Evolutionary conservation across 2,329 filamentous ascomycete species (phyloP).

Genomic region (Colletotrichum spaethianum): DNA sequence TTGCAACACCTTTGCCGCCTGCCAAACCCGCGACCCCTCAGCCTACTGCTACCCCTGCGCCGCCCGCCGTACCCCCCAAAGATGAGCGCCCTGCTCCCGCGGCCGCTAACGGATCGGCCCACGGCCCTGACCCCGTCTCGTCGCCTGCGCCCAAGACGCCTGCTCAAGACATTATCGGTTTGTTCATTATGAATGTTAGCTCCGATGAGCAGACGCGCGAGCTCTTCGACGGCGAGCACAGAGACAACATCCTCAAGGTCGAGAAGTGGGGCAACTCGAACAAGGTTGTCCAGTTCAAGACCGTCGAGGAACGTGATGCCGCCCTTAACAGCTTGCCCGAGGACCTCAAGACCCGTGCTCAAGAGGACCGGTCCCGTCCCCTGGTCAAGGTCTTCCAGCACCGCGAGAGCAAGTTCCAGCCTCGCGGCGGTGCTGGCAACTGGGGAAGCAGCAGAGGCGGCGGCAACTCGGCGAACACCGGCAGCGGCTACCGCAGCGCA

Average conservation of each 20-base stretch:
- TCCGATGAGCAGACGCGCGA: conserved; percentile 87
- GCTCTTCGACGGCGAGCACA: conserved; percentile 87
- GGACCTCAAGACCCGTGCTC: conserved; percentile 80
- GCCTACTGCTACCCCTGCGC: conserved; percentile 60
- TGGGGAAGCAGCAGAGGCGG: conserved; percentile 78
- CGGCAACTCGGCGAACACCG: conserved; percentile 65
- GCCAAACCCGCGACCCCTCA: conserved; percentile 63
- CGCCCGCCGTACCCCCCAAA: conserved; percentile 66
- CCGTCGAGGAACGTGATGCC: conserved; percentile 82
- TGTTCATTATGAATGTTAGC: conserved; percentile 91
- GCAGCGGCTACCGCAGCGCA: conserved; percentile 87
- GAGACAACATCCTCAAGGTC: conserved; percentile 82
- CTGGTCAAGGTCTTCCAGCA: conserved; percentile 88
- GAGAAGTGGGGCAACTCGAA: conserved; percentile 85
- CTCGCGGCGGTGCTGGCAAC: conserved; percentile 75
- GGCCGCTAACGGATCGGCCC: conserved; percentile 67
- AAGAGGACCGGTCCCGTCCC: conserved; percentile 83
- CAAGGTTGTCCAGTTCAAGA: conserved; percentile 90
- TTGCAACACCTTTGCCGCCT: conserved; percentile 53
- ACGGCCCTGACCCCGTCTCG: conserved; percentile 66
- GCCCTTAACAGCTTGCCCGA: conserved; percentile 82
- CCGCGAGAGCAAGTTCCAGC: conserved; percentile 70
- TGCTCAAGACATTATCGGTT: conserved; percentile 80
- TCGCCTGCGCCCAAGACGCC: conserved; percentile 73
- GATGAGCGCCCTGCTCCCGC: conserved; percentile 66